Percentiles rank a stretch among this genome's conserved stretches.
Conservation (phyloP, 2,329 filamentous ascomycete species). For the Drechslerella coelobrocha region DNA sequence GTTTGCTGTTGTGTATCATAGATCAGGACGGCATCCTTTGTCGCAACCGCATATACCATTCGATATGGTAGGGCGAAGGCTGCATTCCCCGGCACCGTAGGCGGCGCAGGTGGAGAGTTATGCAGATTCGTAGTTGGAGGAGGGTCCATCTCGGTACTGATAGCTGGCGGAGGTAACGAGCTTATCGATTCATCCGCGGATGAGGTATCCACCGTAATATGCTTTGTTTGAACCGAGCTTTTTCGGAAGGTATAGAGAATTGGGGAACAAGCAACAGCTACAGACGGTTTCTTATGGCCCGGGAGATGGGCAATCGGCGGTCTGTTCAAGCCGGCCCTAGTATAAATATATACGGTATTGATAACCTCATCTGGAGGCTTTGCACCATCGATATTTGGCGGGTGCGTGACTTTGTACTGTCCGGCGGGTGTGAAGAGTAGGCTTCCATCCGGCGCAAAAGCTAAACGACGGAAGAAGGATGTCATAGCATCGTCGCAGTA, state of each 20-base stretch:
- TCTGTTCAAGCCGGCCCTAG: conserved; percentile 92
- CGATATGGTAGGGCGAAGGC: conserved; percentile 88
- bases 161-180: conserved; percentile 80
- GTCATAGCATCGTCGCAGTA: conserved; percentile 97
- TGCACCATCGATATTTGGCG: conserved; percentile 69
- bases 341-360: conserved; percentile 99
- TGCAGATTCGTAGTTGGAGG: conserved; percentile 61
- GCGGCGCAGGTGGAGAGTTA: conserved; percentile 63
- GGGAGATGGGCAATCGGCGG: conserved; percentile 93
- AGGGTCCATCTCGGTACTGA: conserved; percentile 61
- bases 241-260: conserved; percentile 82
- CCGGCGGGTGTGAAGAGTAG: conserved; percentile 92
- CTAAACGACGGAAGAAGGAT: conserved; percentile 91
- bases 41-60: conserved; percentile 95
- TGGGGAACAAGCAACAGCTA: conserved; percentile 93
- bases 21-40: conserved; percentile 89
- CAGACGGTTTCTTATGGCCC: conserved; percentile 96
- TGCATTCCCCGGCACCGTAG: conserved; percentile 63
- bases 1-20: conserved; percentile 98
- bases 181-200: conserved; percentile 83
- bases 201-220: conserved; percentile 94
- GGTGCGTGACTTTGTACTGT: conserved; percentile 84
- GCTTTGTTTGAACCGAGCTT: conserved; percentile 72
- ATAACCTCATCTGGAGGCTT: conserved; percentile 84
- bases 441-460: conserved; percentile 94